These are phyloP conservation scores for Volvox reticuliferus DNA, from an alignment of 139 green algal genomes.

Conservation along the genomic window DNA sequence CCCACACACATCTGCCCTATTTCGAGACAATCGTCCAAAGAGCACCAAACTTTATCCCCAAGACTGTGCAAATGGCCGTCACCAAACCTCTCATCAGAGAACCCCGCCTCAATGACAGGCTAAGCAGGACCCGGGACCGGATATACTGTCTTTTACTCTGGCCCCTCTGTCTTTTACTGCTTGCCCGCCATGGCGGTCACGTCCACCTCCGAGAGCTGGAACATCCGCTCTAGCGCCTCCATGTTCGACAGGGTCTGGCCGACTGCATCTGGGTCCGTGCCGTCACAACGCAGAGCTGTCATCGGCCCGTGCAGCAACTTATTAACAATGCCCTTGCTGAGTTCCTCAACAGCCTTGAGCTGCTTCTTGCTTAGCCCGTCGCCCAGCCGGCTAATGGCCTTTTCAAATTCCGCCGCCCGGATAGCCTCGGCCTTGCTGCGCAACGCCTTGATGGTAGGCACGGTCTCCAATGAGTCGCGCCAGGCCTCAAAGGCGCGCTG, in stretches of 20 bases:
- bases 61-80: too few relatives aligned
- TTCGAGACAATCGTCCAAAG: too few relatives aligned
- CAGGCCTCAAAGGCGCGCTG: conserved; percentile 94
- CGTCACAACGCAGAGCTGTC: conserved; percentile 95
- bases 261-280: conserved; percentile 87
- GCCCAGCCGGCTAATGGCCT: conserved; percentile 89
- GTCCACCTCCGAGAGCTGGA: conserved; percentile 81
- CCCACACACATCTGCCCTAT: too few relatives aligned
- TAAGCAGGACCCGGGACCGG: too few relatives aligned
- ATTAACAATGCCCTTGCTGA: conserved; percentile 96
- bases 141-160: too few relatives aligned
- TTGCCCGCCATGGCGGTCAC: conserved; percentile 3
- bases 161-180: not conserved
- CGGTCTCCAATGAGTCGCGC: conserved; percentile 97
- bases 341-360: conserved; percentile 93
- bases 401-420: conserved; percentile 92
- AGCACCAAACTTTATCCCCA: too few relatives aligned
- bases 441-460: conserved; percentile 99
- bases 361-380: conserved; percentile 98
- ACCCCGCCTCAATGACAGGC: too few relatives aligned
- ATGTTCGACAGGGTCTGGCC: conserved; percentile 97
- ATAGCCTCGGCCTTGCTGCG: conserved; percentile 95
- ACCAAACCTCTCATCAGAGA: too few relatives aligned
- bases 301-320: conserved; percentile 99
- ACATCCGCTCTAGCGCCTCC: conserved; percentile 99